phyloP scores from a whole-genome alignment of 805 yeast species.

The Candida takata region DNA sequence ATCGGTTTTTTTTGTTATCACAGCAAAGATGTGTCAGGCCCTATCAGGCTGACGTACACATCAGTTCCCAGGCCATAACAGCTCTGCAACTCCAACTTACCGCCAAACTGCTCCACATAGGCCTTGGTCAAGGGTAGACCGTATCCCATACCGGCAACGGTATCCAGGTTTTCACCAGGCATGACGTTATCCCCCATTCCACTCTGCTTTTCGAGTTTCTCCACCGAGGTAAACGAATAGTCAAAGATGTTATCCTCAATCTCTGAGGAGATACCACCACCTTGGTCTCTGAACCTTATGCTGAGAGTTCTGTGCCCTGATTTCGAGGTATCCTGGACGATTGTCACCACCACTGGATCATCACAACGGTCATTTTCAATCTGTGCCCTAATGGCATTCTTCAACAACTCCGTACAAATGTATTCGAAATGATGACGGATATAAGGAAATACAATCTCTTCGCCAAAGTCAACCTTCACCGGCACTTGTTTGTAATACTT shows the following conservation, averaged over 20 bases:
- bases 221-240: conserved; percentile 80
- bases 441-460: conserved; percentile 63
- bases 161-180: conserved; percentile 62
- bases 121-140: conserved; percentile 83
- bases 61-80: conserved; percentile 77
- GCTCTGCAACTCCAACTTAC: conserved; percentile 60
- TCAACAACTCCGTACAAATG: conserved; percentile 76
- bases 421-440: conserved; percentile 86
- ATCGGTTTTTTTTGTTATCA: conserved; percentile 1
- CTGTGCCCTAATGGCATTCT: conserved; percentile 83
- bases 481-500: conserved; percentile 75
- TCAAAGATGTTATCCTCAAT: conserved; percentile 67
- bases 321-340: conserved; percentile 28
- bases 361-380: conserved; percentile 50
- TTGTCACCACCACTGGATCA: conserved; percentile 40
- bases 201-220: conserved; percentile 45
- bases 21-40: conserved; percentile 19
- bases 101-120: conserved; percentile 68
- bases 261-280: conserved; percentile 77
- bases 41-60: conserved; percentile 49
- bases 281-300: conserved; percentile 75
- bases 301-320: conserved; percentile 36
- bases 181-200: conserved; percentile 47
- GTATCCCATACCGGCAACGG: conserved; percentile 92
- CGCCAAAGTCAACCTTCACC: conserved; percentile 49